Evolutionary conservation across 257 asterid species (phyloP).

Genomic region (Lithospermum erythrorhizon): DNA sequence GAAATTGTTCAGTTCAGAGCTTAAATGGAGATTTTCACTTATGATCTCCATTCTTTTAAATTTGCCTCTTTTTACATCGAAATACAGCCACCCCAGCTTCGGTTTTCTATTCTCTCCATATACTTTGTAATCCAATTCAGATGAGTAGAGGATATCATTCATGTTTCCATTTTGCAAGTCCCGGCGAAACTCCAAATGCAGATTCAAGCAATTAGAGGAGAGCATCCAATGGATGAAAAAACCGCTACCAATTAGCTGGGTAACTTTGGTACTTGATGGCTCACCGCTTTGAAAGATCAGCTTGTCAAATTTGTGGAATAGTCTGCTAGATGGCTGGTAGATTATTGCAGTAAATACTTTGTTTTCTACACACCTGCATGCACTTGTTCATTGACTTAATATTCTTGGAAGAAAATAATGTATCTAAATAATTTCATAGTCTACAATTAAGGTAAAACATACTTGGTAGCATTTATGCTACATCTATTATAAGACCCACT

Average conservation of each 20-base stretch:
- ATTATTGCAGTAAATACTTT: constrained; percentile 85
- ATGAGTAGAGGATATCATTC: constrained; percentile 67
- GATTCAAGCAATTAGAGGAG: constrained; percentile 77
- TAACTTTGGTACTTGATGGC: too few relatives aligned
- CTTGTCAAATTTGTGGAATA: constrained; percentile 86
- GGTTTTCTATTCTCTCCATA: constrained; percentile 32
- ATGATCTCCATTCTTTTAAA: too few relatives aligned
- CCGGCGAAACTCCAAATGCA: constrained; percentile 90
- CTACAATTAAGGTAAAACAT: too few relatives aligned
- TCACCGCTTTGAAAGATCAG: constrained; percentile 76
- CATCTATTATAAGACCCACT: too few relatives aligned
- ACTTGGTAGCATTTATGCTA: neutral
- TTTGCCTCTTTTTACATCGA: constrained; percentile 35
- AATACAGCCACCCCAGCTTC: constrained; percentile 52
- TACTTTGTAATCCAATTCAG: constrained; percentile 65
- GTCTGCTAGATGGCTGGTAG: constrained; percentile 95
- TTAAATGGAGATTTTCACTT: too few relatives aligned
- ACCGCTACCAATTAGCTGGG: too few relatives aligned
- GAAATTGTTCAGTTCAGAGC: too few relatives aligned
- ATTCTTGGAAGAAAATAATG: neutral
- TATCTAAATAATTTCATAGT: too few relatives aligned
- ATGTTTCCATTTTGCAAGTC: constrained; percentile 85
- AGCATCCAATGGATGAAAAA: constrained; percentile 69
- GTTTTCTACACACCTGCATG: constrained; percentile 95
- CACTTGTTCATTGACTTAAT: too few relatives aligned